Base-by-base conservation (phyloP, 331 rosid genomes). In the Acacia pycnantha region DNA sequence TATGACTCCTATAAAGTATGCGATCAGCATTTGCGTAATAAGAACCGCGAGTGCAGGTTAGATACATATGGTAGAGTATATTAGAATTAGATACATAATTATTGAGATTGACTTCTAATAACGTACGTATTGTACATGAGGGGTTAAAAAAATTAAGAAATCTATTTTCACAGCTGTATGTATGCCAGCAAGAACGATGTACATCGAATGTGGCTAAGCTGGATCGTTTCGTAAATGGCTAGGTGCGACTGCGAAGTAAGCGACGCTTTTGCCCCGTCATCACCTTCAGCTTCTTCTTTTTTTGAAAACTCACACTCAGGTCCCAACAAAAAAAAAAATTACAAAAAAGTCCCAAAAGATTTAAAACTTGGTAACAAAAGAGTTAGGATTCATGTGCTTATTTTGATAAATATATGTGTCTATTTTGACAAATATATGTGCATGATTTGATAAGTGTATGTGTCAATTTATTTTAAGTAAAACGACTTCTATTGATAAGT, bases 201-300 rank as follows among this genome's bases (percentile, higher is more conserved):
- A 7, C 14, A 46, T 72, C n/a, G 58, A 70, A 44, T 24, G 51
- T 6, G 1, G 56, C 56, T 62, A 58, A 9, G 61, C 59, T 77
- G 58, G 73, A 71, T 74, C 72, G 83, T 86, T 79, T 77, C 77
- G 79, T 26, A 76, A 77, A 83, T 76, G 88, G 91, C 44, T 41
- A 8, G 0, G 15, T 13, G 15, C 14, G 53, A 5, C 91, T 90
- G 89, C 78, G 43, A 24, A 62, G 44, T 48, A 79, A 80, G 83
- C 81, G 73, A 44, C 62, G 81, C 87, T 78, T 76, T 53, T 78
- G 86, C 89, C 88, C 83, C 79, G 92, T 84, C 88, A 85, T 86
- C 84, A 5, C 71, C 40, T 59, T 77, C 58, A 12, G 37, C 24
- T 80, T 41, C 58, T 13, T 22, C 67, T 27, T 22, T 73, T 27